phyloP scores from a whole-genome alignment of 768 basidiomycete species.

The Hortiboletus flavorubellus region DNA sequence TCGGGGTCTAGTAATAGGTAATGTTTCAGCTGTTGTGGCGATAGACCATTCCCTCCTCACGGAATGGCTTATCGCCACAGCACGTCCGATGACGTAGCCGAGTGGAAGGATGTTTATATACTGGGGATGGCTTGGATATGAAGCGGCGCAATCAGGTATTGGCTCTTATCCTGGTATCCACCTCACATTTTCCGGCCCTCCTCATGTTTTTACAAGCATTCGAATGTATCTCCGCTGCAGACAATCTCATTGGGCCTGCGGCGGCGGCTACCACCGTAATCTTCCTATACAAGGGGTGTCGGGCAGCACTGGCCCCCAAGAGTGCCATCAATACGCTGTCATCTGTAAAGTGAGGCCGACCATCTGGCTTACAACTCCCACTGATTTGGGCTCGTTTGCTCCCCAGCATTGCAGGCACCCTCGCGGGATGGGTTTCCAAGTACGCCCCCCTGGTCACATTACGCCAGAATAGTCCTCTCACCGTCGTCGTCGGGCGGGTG shows the following conservation, averaged over 20 bases:
- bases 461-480: slow-evolving; percentile 38
- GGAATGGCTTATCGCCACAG: too few species aligned
- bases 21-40: too few species aligned
- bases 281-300: slow-evolving; percentile 3
- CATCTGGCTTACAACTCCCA: not conserved
- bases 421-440: slow-evolving; percentile 50
- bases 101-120: too few species aligned
- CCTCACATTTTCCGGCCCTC: not conserved
- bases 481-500: slow-evolving; percentile 19
- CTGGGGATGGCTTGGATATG: too few species aligned
- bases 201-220: not conserved
- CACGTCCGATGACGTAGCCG: too few species aligned
- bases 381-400: not conserved
- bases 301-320: not conserved
- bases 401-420: slow-evolving; percentile 23
- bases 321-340: slow-evolving; percentile 16
- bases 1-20: too few species aligned
- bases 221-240: not conserved
- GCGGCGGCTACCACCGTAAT: not conserved
- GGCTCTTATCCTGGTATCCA: not conserved
- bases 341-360: slow-evolving; percentile 13
- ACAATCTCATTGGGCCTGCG: slow-evolving; percentile 3
- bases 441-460: slow-evolving; percentile 59
- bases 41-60: too few species aligned
- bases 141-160: not conserved